Base-by-base conservation (phyloP, 371 early-diverging fungal species). In the Circinella minor region DNA sequence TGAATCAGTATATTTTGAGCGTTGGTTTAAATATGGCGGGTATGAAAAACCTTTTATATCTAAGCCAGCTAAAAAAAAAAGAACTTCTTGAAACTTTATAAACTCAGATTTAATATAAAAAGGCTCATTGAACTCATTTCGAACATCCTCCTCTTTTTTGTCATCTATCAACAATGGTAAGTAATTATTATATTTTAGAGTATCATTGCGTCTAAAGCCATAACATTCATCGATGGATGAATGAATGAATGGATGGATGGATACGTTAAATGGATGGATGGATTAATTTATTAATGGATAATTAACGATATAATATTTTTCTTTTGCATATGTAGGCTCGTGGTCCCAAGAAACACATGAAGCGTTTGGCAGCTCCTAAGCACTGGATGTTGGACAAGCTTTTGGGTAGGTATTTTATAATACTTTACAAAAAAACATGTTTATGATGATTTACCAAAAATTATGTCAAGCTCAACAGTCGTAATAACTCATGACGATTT, bases 381-480 rank as follows among this genome's bases (percentile, higher is more conserved):
- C 98, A 98, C 91, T 99, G 99, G 99, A 98, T 99, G 96, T 92
- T 99, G 78, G 99, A 99, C 94, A 99, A 99, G 89, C 91, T 97
- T 78, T 81, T 84, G 79, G 84, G 84, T 81, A 79, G 27, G 72
- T 38, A 48, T 57, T 18, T 0, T 10, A 1, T 14, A 51, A 51
- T 15, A 17, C 51, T 17, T 13, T 17, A 15, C 14, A 15, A 51
- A n/a, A 13, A n/a, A 5, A 51, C 46, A 10, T 51, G 11, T 38
- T 59, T 57, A 49, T 65, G 72, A 71, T 71, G 72, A 71, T 37
- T 49, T 62, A 63, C 37, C 37, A 74, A 59, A 61, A 68, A 65
- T 69, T 61, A 43, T 59, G 70, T 73, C 73, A 73, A 73, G 73
- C 73, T 73, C 73, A 73, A 73, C 73, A 73, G 69, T 69, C 69